Base-by-base conservation (phyloP, 1,284 basidiomycete species). In the Apiotrichum veenhuisii region DNA sequence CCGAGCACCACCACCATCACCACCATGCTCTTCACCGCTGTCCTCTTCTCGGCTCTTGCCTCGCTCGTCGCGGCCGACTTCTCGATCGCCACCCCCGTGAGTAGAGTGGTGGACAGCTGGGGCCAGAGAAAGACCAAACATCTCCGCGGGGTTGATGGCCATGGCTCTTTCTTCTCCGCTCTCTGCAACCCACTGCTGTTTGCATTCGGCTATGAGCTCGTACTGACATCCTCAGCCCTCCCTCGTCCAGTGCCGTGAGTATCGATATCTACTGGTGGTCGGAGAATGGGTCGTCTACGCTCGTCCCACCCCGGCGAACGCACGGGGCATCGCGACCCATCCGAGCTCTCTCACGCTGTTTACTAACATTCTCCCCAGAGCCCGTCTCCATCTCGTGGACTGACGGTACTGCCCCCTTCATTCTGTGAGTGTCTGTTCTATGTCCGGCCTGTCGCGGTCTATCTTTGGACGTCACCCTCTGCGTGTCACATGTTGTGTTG, bases 171-270 rank as follows among this genome's bases (percentile, higher is more conserved):
- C n/a, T n/a, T n/a, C n/a, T n/a, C n/a, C n/a, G n/a, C n/a, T n/a
- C n/a, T n/a, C n/a, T n/a, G n/a, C n/a, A n/a, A n/a, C n/a, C n/a
- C n/a, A n/a, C n/a, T n/a, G n/a, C n/a, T n/a, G n/a, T n/a, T n/a
- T n/a, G n/a, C n/a, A n/a, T n/a, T n/a, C n/a, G n/a, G n/a, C n/a
- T 42, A 12, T 1, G 22, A 42, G 7, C 11, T 18, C 10, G 15
- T n/a, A 30, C 46, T 54, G 44, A 53, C 50, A 25, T 25, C 11
- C 33, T 12, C 14, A 73, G 70, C 58, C 73, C 42, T 55, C 72
- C 22, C 59, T 74, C 37, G 61, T 68, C 40, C 56, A 69, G 57
- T 75, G 73, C 60, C 72, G 73, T 75, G 58, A 64, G 73, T 72
- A 14, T 25, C 11, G 17, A 14, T 20, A n/a, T 11, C n/a, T n/a